These are phyloP conservation scores for Nigrospora oryzae DNA, from an alignment of 2,329 filamentous ascomycete species.

Conservation along the genomic window DNA sequence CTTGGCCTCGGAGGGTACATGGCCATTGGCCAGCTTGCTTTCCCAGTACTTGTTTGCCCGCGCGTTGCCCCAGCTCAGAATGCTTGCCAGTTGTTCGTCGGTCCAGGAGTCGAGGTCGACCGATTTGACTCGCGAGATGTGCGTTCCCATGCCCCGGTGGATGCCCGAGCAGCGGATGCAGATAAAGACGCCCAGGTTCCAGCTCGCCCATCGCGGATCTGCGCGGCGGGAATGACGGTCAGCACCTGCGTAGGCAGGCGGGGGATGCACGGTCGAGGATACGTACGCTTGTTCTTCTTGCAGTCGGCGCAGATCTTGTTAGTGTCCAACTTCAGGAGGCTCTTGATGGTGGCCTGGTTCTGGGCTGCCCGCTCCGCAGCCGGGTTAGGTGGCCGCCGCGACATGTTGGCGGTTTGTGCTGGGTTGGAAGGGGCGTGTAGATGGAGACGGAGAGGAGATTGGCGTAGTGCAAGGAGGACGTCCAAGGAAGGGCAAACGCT, in stretches of 20 bases:
- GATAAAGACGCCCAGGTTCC: constrained; percentile 95
- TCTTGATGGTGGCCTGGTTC: constrained; percentile 92
- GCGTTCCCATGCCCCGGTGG: constrained; percentile 96
- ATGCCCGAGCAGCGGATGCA: constrained; percentile 99
- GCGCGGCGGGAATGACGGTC: constrained; percentile 8
- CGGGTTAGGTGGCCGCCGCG: constrained; percentile 67
- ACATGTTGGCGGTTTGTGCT: constrained; percentile 50
- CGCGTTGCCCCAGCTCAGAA: constrained; percentile 91
- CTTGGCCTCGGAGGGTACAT: constrained; percentile 91
- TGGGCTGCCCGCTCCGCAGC: constrained; percentile 82
- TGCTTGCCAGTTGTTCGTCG: constrained; percentile 91
- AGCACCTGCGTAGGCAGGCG: background rate
- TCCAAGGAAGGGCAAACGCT: too few relatives aligned
- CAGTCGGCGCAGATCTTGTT: constrained; percentile 98
- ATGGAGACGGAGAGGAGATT: too few relatives aligned
- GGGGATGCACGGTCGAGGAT: background rate
- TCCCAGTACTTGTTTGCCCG: constrained; percentile 99
- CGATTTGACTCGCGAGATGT: constrained; percentile 96
- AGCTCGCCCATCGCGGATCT: constrained; percentile 98
- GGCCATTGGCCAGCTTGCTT: constrained; percentile 80
- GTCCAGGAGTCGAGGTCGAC: constrained; percentile 98
- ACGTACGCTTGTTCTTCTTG: constrained; percentile 94
- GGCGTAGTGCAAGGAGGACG: too few relatives aligned
- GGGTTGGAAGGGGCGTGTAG: too few relatives aligned
- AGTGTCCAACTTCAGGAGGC: constrained; percentile 81